Base-by-base conservation (phyloP, 768 basidiomycete species). In the Tulasnella sp. region DNA sequence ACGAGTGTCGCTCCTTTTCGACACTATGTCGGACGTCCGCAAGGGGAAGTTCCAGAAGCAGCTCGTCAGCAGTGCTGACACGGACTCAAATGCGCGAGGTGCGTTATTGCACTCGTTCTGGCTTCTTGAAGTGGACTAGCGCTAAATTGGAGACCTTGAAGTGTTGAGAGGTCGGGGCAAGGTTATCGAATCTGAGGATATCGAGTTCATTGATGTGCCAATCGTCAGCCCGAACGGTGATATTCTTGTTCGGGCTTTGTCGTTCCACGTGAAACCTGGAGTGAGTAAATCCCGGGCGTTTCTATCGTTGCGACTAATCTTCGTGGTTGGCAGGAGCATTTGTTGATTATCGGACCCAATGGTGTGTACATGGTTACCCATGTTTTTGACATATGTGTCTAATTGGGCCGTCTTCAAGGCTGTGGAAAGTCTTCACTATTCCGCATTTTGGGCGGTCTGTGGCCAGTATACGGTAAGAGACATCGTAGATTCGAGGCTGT, bases 221-320 rank as follows among this genome's bases (percentile, higher is more conserved):
- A 92, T 99, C 60, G 84, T 98, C 25, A 93, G 92, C 10, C 94
- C 94, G 1, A 97, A 96, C 63, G 93, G 93, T 4, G 94, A 98
- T 65, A 78, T 98, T 15, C 77, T 99, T 3, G 78, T 99, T 53
- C 80, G 78, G 70, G 83, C 76, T 63, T 71, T 98, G 67, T 90
- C 85, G 65, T 97, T 98, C 75, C 80, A 81, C 63, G 86, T 98
- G 55, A 86, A 88, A 69, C 87, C 80, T 53, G 90, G 92, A 59
- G 92, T 92, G 65, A 65, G 77, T 70, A 17, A 11, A 41, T 19
- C 7, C 21, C 17, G 22, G 27, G 51, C 10, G 29, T 15, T 48
- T 30, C 15, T 64, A 11, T 29, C 31, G n/a, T n/a, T n/a, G n/a
- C n/a, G n/a, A n/a, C n/a, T n/a, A n/a, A n/a, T n/a, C n/a, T n/a